phyloP scores from a whole-genome alignment of 1,139 yeast species.

The Geotrichum carabidarum region DNA sequence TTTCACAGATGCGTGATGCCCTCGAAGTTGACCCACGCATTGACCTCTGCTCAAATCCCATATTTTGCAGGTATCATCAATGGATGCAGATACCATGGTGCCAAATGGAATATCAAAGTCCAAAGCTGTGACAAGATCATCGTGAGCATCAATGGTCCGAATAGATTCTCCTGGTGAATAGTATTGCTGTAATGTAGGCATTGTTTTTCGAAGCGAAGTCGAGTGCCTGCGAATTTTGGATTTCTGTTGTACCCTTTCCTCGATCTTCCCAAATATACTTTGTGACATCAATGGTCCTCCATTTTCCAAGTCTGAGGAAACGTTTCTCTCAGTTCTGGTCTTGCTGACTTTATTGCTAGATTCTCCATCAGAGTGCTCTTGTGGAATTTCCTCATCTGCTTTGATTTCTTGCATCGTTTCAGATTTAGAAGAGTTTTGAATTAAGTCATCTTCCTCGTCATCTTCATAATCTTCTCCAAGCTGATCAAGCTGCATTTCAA shows the following conservation, averaged over 20 bases:
- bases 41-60: conserved; percentile 68
- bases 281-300: conserved; percentile 33
- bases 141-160: conserved; percentile 49
- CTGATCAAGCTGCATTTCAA: conserved; percentile 40
- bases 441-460: conserved; percentile 14
- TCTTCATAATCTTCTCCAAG: conserved; percentile 25
- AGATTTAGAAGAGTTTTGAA: not conserved
- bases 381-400: not conserved
- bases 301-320: not conserved
- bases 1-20: conserved; percentile 48
- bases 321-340: not conserved
- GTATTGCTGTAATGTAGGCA: conserved; percentile 57
- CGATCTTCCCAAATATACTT: conserved; percentile 41
- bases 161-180: conserved; percentile 56
- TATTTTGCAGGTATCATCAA: conserved; percentile 75
- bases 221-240: conserved; percentile 19
- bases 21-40: conserved; percentile 31
- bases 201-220: conserved; percentile 44
- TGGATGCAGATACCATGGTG: conserved; percentile 67
- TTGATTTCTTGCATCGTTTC: not conserved
- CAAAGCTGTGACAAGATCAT: conserved; percentile 48
- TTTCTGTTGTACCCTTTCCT: conserved; percentile 24
- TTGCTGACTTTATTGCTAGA: not conserved
- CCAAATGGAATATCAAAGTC: conserved; percentile 72
- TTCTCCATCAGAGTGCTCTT: not conserved